These are phyloP conservation scores for Sarocladium brachiariae DNA, from an alignment of 2,329 filamentous ascomycete genomes.

Conservation along the genomic window DNA sequence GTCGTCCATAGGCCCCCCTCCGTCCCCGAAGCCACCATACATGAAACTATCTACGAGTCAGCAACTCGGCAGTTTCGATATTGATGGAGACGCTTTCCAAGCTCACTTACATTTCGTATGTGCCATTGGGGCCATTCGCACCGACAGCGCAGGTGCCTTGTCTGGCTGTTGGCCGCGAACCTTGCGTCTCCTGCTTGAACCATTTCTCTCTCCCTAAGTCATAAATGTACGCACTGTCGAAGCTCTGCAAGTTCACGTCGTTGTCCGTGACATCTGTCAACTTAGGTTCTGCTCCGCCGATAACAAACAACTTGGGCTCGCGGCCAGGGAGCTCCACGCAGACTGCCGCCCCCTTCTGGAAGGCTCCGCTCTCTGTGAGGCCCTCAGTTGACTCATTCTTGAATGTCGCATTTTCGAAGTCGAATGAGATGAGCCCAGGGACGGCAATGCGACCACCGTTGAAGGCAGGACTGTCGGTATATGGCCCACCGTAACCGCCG, in stretches of 20 bases:
- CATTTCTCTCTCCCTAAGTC: not conserved
- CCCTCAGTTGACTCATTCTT: conserved; percentile 4
- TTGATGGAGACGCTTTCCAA: too few relatives aligned
- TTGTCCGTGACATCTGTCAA: conserved; percentile 2
- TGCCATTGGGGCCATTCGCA: not conserved
- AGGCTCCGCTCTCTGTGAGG: conserved; percentile 1
- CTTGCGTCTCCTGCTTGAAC: conserved; percentile 6
- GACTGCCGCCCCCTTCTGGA: conserved; percentile 7
- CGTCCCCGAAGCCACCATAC: conserved; percentile 3
- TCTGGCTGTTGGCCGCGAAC: not conserved
- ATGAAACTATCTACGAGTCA: not conserved
- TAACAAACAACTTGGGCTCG: conserved; percentile 2
- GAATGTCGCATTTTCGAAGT: not conserved
- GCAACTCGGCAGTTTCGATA: too few relatives aligned
- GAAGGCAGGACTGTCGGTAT: not conserved
- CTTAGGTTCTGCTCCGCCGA: not conserved
- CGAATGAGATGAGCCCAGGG: conserved; percentile 2
- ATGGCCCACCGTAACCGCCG: not conserved
- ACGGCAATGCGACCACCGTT: not conserved
- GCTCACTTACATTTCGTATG: conserved; percentile 7
- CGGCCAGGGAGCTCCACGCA: not conserved
- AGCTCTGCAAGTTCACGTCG: not conserved
- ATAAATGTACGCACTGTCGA: conserved; percentile 1
- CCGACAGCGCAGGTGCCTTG: conserved; percentile 6
- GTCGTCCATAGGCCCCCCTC: not conserved